These are phyloP conservation scores for Penicillium mononematosum DNA, from an alignment of 495 filamentous ascomycete genomes.

Conservation along the genomic window DNA sequence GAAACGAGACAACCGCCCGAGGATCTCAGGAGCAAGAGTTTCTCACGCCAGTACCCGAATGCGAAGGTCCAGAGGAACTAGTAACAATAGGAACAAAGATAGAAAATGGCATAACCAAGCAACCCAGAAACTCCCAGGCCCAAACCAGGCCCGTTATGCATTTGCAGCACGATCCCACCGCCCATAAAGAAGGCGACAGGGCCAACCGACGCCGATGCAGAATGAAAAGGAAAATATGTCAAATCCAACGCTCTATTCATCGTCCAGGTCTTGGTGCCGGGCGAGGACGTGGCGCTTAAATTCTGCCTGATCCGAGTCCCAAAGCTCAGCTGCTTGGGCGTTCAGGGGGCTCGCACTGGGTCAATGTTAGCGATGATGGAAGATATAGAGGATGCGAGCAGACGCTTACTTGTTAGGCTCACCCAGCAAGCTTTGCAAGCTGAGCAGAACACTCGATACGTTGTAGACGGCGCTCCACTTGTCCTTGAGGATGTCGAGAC, in stretches of 20 bases:
- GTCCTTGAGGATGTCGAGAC: conserved; percentile 95
- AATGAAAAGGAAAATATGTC: conserved; percentile 16
- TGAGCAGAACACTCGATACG: conserved; percentile 86
- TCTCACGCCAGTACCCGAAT: conserved; percentile 19
- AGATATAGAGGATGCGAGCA: not conserved
- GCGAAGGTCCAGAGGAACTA: conserved; percentile 3
- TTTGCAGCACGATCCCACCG: conserved; percentile 17
- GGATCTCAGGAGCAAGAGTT: not conserved
- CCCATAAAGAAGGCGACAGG: conserved; percentile 8
- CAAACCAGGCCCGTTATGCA: conserved; percentile 32
- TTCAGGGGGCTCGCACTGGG: conserved; percentile 88
- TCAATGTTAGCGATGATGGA: conserved; percentile 13
- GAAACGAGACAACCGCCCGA: not conserved
- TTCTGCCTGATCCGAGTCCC: conserved; percentile 85
- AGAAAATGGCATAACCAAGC: conserved; percentile 13
- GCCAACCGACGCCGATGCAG: conserved; percentile 22
- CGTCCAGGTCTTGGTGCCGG: conserved; percentile 60
- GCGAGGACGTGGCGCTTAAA: conserved; percentile 77
- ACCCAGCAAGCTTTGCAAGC: conserved; percentile 90
- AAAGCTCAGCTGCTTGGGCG: conserved; percentile 91
- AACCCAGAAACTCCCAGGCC: conserved; percentile 33
- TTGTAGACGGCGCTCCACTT: conserved; percentile 98
- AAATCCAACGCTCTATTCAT: conserved; percentile 38
- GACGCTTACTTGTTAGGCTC: conserved; percentile 90
- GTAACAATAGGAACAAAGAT: conserved; percentile 14